These are phyloP conservation scores for Backusella morwellensis DNA, from an alignment of 192 early-diverging fungal species.

Conservation along the genomic window DNA sequence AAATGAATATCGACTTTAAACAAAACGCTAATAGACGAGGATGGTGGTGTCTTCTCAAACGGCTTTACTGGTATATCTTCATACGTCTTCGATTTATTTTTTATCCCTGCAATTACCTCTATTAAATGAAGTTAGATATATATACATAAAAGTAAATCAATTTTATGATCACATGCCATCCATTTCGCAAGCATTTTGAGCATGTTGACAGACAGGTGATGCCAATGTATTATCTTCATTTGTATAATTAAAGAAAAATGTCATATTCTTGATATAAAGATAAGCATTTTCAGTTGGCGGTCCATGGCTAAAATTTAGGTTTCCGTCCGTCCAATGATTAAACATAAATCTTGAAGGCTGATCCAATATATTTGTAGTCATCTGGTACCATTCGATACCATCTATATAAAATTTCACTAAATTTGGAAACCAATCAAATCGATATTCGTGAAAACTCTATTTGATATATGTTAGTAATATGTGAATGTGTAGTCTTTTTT, in stretches of 20 bases:
- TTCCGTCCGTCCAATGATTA: constrained; percentile 36
- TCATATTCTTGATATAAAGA: constrained; percentile 12
- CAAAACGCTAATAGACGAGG: not conserved
- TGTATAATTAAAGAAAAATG: constrained; percentile 24
- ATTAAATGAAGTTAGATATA: not conserved
- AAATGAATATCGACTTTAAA: not conserved
- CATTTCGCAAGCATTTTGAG: not conserved
- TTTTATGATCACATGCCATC: not conserved
- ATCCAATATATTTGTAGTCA: constrained; percentile 16
- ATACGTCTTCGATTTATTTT: not conserved
- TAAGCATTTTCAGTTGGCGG: constrained; percentile 11
- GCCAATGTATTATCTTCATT: not conserved
- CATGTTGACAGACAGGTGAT: not conserved
- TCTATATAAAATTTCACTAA: constrained; percentile 19
- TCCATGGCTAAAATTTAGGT: constrained; percentile 22
- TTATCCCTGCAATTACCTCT: not conserved
- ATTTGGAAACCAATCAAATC: constrained; percentile 34
- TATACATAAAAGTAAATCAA: no score
- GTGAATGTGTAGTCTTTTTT: not conserved
- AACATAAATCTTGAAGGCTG: constrained; percentile 21
- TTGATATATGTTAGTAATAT: not conserved
- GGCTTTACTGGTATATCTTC: not conserved
- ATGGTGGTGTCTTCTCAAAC: not conserved
- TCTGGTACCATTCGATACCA: not conserved
- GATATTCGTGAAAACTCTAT: constrained; percentile 32